phyloP scores from a whole-genome alignment of 148 eudicot species.

The Vaccinium corymbosum region DNA sequence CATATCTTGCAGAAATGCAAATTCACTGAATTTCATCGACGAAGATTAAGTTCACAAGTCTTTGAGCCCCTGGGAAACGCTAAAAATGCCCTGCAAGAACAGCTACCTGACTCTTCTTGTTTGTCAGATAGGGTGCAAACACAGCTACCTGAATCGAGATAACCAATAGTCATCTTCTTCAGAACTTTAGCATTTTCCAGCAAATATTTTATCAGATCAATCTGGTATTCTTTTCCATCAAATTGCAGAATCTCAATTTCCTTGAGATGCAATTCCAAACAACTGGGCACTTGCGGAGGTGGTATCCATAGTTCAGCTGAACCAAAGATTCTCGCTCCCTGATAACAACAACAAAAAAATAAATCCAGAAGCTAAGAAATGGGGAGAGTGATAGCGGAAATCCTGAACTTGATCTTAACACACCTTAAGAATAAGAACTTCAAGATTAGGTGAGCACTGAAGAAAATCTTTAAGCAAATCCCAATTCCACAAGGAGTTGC shows the following conservation, averaged over 20 bases:
- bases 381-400: background rate
- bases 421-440: background rate
- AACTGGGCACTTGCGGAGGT: background rate
- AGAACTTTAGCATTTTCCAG: slow-evolving; percentile 6
- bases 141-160: background rate
- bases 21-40: background rate
- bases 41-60: background rate
- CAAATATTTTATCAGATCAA: background rate
- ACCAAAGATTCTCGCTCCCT: background rate
- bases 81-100: background rate
- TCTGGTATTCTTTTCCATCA: background rate
- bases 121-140: background rate
- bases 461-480: background rate
- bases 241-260: background rate
- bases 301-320: background rate
- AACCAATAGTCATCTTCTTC: background rate
- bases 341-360: background rate
- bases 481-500: background rate
- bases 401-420: background rate
- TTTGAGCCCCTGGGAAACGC: background rate
- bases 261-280: background rate
- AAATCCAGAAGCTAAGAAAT: background rate
- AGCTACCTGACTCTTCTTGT: background rate
- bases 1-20: background rate
- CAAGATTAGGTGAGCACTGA: slow-evolving; percentile 3